Conservation (phyloP, 192 early-diverging fungal species). For the Obelidium mucronatum region DNA sequence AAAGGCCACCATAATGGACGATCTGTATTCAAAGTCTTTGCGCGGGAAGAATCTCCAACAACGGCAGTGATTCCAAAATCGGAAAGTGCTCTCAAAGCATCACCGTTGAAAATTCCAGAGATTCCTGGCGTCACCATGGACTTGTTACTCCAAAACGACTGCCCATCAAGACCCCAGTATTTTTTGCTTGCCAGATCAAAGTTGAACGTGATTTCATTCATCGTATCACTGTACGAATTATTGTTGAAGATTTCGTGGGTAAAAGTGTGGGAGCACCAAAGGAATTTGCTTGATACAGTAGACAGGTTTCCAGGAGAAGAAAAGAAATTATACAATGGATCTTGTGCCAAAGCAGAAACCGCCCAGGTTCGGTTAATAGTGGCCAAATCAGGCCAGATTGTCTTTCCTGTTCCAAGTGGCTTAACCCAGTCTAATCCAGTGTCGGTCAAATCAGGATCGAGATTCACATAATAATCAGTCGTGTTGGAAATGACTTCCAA, state of each 20-base stretch:
- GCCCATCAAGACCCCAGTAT: too few species aligned
- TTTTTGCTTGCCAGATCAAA: conserved; percentile 1
- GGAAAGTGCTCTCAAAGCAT: conserved; percentile 23
- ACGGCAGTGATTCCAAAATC: too few species aligned
- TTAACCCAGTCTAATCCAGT: too few species aligned
- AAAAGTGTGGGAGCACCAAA: conserved; percentile 51
- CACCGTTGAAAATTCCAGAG: conserved; percentile 35
- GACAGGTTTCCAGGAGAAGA: neutral
- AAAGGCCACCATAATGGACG: conserved; percentile 42
- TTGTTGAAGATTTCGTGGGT: conserved; percentile 38
- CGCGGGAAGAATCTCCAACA: conserved; percentile 48
- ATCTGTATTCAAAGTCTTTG: conserved; percentile 21
- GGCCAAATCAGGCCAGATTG: too few species aligned
- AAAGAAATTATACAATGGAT: too few species aligned
- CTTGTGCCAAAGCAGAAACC: too few species aligned
- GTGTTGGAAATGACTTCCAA: too few species aligned
- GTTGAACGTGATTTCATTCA: conserved; percentile 22
- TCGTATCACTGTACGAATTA: conserved; percentile 25
- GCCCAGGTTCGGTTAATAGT: too few species aligned
- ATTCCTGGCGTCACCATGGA: conserved; percentile 35
- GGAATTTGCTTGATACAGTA: conserved; percentile 34
- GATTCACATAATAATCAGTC: too few species aligned
- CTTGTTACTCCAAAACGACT: too few species aligned
- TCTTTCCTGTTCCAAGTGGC: too few species aligned
- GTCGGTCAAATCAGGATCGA: too few species aligned